phyloP scores from a whole-genome alignment of 1,139 yeast species.

The Geotrichum reessii region DNA sequence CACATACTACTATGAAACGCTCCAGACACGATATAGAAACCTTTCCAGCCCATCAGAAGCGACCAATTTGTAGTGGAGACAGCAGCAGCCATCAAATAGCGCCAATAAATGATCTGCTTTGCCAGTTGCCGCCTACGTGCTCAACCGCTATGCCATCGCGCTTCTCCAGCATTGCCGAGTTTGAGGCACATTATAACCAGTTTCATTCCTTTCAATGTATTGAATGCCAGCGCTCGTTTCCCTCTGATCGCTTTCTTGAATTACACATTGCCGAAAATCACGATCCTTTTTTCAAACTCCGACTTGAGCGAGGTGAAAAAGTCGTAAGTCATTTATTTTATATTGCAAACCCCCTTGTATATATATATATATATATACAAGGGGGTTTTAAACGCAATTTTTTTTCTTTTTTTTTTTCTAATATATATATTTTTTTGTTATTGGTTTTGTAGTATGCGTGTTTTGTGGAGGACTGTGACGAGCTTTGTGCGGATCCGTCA shows the following conservation, averaged over 20 bases:
- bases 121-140: slow-evolving; percentile 17
- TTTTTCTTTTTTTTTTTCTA: too few species aligned
- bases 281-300: slow-evolving; percentile 43
- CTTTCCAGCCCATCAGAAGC: not conserved
- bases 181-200: slow-evolving; percentile 26
- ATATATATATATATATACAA: not conserved
- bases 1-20: not conserved
- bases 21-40: not conserved
- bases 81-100: not conserved
- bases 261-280: slow-evolving; percentile 55
- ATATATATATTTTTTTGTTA: not conserved
- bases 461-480: slow-evolving; percentile 39
- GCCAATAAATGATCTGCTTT: not conserved
- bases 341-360: not conserved
- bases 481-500: slow-evolving; percentile 36
- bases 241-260: slow-evolving; percentile 39
- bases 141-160: not conserved
- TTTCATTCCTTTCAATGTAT: slow-evolving; percentile 36
- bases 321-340: slow-evolving; percentile 26
- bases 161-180: slow-evolving; percentile 13
- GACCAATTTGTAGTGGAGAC: not conserved
- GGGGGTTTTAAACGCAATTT: too few species aligned
- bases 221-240: slow-evolving; percentile 43
- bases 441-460: slow-evolving; percentile 36
- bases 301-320: slow-evolving; percentile 40